Evolutionary conservation across 1,284 basidiomycete genomes (phyloP), one percentile per base, ranked within the genome.

Genomic region (Filobasidium uniguttulatum): DNA sequence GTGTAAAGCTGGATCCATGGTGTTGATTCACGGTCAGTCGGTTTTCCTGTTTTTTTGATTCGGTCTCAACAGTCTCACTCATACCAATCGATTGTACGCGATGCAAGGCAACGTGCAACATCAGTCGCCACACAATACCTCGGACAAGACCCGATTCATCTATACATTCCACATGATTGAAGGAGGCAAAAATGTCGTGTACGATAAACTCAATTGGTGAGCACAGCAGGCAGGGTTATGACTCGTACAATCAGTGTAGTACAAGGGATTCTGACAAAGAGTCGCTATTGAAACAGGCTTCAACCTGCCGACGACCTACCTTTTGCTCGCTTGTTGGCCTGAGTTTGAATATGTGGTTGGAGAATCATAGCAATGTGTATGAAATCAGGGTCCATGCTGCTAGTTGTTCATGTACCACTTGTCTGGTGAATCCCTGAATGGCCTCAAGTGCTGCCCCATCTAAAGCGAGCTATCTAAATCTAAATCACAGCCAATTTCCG

Each of bases 101-200:
- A 50, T n/a, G n/a, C n/a, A n/a, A 70, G 90, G 90, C 0, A 80
- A 77, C 41, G 85, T 90, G 1, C 70, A 93, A 57, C 90, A 96
- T 72, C 86, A 84, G 66, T 88, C 85, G 0, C 84, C 86, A 62
- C 76, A 78, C 44, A 94, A 81, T 73, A 14, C 82, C 75, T 62
- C 71, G 65, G 50, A 73, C 73, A 60, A 88, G 50, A 65, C 85
- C 2, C 77, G 90, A 17, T 86, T 85, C 60, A 88, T 88, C 31
- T 94, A 93, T 64, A 93, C 89, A 1, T 94, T 94, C 69, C 90
- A 94, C 62, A 90, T 71, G 66, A 73, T 74, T 36, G 72, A 73
- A 43, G 67, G 69, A 7, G 59, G 56, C 0, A 56, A 66, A 15
- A 66, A 61, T 2, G 55, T 53, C 17, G 50, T 49, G 19, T 71